Percentiles rank a stretch among this genome's conserved stretches.
These are phyloP conservation scores for Azolla pinnata DNA, from an alignment of 75 land plant species.

Conservation along the genomic window DNA sequence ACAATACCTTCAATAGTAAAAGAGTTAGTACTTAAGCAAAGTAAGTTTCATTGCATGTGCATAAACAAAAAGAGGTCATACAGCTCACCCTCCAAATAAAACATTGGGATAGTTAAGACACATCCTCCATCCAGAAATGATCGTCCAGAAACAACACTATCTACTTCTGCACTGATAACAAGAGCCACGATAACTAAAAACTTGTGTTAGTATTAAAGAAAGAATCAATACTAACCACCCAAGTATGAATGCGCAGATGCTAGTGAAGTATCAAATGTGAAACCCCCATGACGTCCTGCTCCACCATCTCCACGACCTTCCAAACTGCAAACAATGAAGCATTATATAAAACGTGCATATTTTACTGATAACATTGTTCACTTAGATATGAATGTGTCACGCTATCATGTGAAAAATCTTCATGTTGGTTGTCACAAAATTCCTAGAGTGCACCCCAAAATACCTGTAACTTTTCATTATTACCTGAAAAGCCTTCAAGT, in stretches of 20 bases:
- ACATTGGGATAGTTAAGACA: constrained; percentile 50
- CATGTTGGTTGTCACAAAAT: too few relatives aligned
- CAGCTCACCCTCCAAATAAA: constrained; percentile 73
- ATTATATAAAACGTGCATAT: too few relatives aligned
- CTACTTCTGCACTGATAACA: constrained; percentile 55
- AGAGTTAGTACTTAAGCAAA: background rate
- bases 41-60: background rate
- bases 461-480: too few relatives aligned
- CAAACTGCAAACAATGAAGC: constrained; percentile 6
- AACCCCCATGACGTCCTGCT: constrained; percentile 28
- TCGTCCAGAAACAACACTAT: constrained; percentile 48
- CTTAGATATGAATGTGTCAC: too few relatives aligned
- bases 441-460: too few relatives aligned
- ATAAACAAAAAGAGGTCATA: background rate
- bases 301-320: constrained; percentile 35
- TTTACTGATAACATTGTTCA: too few relatives aligned
- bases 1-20: constrained; percentile 57
- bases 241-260: constrained; percentile 78
- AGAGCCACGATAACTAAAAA: background rate
- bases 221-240: constrained; percentile 47
- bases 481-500: too few relatives aligned
- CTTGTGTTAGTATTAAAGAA: background rate
- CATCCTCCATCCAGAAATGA: constrained; percentile 73
- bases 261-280: constrained; percentile 60
- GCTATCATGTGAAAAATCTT: too few relatives aligned